phyloP scores from a whole-genome alignment of 1,284 basidiomycete genomes.

The Entoloma clypeatum region DNA sequence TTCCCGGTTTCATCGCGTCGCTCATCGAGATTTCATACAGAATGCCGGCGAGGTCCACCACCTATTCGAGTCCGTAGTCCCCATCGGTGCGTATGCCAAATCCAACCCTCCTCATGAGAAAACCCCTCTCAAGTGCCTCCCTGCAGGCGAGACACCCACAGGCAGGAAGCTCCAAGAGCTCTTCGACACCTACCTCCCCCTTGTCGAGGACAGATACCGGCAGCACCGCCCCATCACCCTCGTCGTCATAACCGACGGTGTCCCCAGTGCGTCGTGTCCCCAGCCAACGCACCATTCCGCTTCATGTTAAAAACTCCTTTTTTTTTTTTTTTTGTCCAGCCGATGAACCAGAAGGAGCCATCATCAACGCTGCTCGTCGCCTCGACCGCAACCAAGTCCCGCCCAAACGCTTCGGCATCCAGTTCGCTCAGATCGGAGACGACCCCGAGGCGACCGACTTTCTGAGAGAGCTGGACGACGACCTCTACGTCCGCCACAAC shows the following conservation, averaged over 20 bases:
- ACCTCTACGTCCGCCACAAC: constrained; percentile 33
- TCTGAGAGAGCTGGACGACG: constrained; percentile 43
- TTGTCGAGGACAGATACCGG: constrained; percentile 31
- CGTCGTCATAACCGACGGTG: constrained; percentile 37
- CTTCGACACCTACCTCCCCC: constrained; percentile 36
- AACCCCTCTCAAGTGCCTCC: neutral
- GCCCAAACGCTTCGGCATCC: constrained; percentile 40
- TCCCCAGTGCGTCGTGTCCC: constrained; percentile 42
- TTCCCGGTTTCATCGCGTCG: neutral
- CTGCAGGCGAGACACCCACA: constrained; percentile 40
- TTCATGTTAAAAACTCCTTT: neutral
- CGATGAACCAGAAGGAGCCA: constrained; percentile 48
- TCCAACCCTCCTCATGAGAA: neutral
- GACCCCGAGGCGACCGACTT: constrained; percentile 41
- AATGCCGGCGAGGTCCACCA: constrained; percentile 12
- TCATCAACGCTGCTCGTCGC: constrained; percentile 44
- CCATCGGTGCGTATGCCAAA: constrained; percentile 28
- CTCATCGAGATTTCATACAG: constrained; percentile 9
- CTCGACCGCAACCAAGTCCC: constrained; percentile 39
- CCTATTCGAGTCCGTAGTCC: constrained; percentile 29
- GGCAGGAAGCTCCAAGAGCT: constrained; percentile 38
- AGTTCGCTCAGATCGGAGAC: constrained; percentile 51
- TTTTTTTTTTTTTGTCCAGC: constrained; percentile 29
- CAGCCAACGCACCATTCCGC: too few species aligned
- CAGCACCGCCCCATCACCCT: constrained; percentile 41